Percentiles rank a stretch among this genome's conserved stretches.
Conservation (phyloP, 2,329 filamentous ascomycete species). For the Cladosporium sp. region DNA sequence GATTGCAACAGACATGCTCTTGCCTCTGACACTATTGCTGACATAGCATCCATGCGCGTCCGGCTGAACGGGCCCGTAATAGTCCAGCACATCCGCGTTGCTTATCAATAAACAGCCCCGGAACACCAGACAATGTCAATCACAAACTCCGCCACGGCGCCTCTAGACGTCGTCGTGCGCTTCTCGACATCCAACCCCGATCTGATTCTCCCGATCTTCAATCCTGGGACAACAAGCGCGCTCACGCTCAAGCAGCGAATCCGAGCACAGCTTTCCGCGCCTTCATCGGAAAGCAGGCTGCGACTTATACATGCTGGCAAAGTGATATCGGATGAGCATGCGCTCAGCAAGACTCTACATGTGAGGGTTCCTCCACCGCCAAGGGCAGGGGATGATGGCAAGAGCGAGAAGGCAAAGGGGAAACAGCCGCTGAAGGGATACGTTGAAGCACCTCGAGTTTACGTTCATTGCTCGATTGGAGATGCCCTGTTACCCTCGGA, state of each 20-base stretch:
- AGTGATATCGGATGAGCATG: constrained; percentile 68
- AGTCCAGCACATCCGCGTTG: neutral
- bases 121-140: neutral
- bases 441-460: constrained; percentile 54
- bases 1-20: too few relatives aligned
- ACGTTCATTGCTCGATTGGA: constrained; percentile 91
- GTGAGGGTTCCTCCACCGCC: constrained; percentile 53
- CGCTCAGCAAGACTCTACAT: constrained; percentile 64
- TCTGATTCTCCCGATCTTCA: constrained; percentile 68
- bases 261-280: constrained; percentile 61
- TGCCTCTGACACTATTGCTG: neutral
- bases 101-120: neutral
- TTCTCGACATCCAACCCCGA: constrained; percentile 85
- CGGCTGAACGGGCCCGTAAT: neutral
- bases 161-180: constrained; percentile 74
- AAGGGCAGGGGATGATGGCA: constrained; percentile 26
- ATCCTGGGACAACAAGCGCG: constrained; percentile 65
- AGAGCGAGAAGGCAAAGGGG: constrained; percentile 52
- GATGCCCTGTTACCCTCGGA: constrained; percentile 63
- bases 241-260: constrained; percentile 78
- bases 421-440: constrained; percentile 55
- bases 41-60: neutral
- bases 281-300: constrained; percentile 63
- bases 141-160: neutral
- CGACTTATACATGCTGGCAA: constrained; percentile 88